A percentile compares a stretch with the other conserved stretches of the same genome.
These are phyloP conservation scores for Nemophila menziesii DNA, from an alignment of 257 asterid genomes.

Conservation along the genomic window DNA sequence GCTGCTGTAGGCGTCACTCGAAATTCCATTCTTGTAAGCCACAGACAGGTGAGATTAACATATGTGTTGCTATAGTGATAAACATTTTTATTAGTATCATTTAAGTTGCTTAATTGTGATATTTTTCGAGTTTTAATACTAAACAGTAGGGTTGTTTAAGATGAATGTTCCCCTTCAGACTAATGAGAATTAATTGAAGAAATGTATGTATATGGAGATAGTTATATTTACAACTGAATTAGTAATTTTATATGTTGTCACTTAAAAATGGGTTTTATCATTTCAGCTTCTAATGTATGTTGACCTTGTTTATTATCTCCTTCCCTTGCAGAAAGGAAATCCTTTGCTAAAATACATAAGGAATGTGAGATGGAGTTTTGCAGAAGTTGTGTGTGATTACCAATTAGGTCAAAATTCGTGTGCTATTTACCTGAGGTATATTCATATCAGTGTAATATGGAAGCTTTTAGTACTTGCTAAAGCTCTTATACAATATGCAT, in stretches of 20 bases:
- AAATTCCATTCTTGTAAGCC: constrained; percentile 87
- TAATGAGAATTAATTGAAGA: background rate
- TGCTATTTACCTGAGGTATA: constrained; percentile 79
- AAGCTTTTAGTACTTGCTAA: background rate
- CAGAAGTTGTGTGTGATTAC: constrained; percentile 74
- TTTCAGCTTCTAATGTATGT: constrained; percentile 1
- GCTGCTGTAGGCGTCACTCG: constrained; percentile 30
- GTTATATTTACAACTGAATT: background rate
- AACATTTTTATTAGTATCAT: no score
- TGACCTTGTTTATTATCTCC: background rate
- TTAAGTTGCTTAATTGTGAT: background rate
- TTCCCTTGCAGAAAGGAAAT: constrained; percentile 76
- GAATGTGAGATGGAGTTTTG: constrained; percentile 85
- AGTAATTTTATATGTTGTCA: no score
- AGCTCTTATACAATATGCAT: constrained; percentile 3
- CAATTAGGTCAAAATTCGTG: constrained; percentile 68
- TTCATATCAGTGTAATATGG: no score
- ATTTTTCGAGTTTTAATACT: background rate
- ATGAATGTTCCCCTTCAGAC: background rate
- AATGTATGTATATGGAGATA: background rate
- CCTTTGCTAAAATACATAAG: constrained; percentile 89
- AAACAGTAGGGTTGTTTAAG: background rate
- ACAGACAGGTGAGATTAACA: constrained; percentile 62
- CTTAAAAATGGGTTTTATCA: background rate
- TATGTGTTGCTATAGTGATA: background rate